Percentiles rank a stretch among this genome's conserved stretches.
These are phyloP conservation scores for Juglanconis oblonga DNA, from an alignment of 2,329 filamentous ascomycete species.

Conservation along the genomic window DNA sequence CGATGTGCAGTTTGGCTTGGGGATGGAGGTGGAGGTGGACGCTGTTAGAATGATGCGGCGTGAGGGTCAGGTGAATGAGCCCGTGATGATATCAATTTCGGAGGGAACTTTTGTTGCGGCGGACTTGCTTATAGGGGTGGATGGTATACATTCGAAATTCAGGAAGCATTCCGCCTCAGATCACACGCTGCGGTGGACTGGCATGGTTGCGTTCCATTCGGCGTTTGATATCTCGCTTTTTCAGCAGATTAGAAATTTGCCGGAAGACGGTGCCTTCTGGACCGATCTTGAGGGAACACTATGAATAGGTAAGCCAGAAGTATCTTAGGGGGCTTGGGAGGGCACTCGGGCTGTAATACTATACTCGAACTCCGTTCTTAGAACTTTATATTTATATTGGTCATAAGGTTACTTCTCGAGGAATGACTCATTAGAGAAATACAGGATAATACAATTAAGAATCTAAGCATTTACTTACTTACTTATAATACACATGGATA, in stretches of 20 bases:
- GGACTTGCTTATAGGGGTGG: slow-evolving; percentile 9
- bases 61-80: slow-evolving; percentile 13
- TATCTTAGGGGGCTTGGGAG: background rate
- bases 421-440: too few relatives aligned
- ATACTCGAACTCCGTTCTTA: too few relatives aligned
- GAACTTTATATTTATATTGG: too few relatives aligned
- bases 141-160: slow-evolving; percentile 7
- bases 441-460: too few relatives aligned
- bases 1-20: slow-evolving; percentile 30
- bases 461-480: too few relatives aligned
- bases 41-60: background rate
- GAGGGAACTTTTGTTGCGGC: background rate
- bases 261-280: slow-evolving; percentile 34
- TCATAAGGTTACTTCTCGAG: too few relatives aligned
- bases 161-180: slow-evolving; percentile 2
- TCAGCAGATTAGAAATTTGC: slow-evolving; percentile 28
- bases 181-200: slow-evolving; percentile 33
- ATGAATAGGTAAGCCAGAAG: background rate
- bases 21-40: slow-evolving; percentile 20
- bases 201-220: slow-evolving; percentile 34
- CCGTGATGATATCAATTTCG: slow-evolving; percentile 4
- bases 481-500: too few relatives aligned
- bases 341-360: too few relatives aligned
- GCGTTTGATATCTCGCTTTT: slow-evolving; percentile 33
- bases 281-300: slow-evolving; percentile 8